These are phyloP conservation scores for Hypoxylon rubiginosum DNA, from an alignment of 2,329 filamentous ascomycete genomes.

Conservation along the genomic window DNA sequence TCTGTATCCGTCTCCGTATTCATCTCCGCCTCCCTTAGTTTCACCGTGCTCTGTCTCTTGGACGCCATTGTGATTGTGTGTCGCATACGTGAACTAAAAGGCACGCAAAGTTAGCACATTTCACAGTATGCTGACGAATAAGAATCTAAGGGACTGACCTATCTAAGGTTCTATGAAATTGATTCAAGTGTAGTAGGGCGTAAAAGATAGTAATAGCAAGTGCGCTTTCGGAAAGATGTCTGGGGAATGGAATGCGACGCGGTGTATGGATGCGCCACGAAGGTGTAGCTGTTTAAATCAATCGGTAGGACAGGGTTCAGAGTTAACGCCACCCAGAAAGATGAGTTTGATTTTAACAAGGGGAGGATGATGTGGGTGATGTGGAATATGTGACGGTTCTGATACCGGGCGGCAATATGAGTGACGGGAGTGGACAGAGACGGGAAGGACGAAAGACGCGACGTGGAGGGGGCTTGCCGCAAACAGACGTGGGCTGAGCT, in stretches of 20 bases:
- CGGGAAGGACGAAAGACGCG: conserved; percentile 43
- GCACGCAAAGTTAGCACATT: conserved; percentile 8
- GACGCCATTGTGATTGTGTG: conserved; percentile 9
- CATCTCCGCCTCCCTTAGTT: background rate
- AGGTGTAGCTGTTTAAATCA: background rate
- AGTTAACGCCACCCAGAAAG: background rate
- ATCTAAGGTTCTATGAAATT: background rate
- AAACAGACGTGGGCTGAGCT: conserved; percentile 33
- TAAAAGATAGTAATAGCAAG: background rate
- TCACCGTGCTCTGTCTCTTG: conserved; percentile 8
- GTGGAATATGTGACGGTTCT: conserved; percentile 24
- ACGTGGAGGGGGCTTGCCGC: conserved; percentile 37
- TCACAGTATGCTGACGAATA: background rate
- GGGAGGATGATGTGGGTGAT: conserved; percentile 18
- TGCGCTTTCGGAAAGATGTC: background rate
- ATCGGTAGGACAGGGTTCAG: background rate
- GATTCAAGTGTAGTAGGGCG: background rate
- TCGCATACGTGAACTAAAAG: background rate
- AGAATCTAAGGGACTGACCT: background rate
- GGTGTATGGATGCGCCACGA: conserved; percentile 15
- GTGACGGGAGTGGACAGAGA: conserved; percentile 16
- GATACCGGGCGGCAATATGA: conserved; percentile 34
- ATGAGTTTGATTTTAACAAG: background rate
- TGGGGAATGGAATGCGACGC: conserved; percentile 7
- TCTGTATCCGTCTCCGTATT: background rate